These are phyloP conservation scores for Magnaporthiopsis incrustans DNA, from an alignment of 2,329 filamentous ascomycete species.

Conservation along the genomic window DNA sequence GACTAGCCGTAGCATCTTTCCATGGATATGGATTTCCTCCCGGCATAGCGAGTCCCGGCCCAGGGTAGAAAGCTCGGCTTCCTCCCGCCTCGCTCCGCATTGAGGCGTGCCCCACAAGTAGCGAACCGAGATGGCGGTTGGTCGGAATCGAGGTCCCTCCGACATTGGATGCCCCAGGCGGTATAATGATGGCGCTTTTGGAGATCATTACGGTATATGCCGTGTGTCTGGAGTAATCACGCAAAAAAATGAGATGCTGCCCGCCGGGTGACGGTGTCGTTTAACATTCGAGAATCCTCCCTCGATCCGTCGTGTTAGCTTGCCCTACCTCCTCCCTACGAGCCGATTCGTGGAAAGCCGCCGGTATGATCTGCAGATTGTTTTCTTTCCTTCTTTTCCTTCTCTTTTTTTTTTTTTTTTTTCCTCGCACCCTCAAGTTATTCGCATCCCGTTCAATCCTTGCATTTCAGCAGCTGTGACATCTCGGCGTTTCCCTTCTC, in stretches of 20 bases:
- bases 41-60: neutral
- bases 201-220: neutral
- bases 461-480: neutral
- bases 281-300: too few relatives aligned
- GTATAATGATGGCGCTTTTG: too few relatives aligned
- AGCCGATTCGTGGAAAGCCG: too few relatives aligned
- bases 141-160: neutral
- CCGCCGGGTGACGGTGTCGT: too few relatives aligned
- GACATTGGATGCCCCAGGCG: neutral
- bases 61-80: neutral
- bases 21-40: neutral
- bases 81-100: neutral
- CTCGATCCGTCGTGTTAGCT: too few relatives aligned
- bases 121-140: neutral
- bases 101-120: neutral
- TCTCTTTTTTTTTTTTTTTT: neutral
- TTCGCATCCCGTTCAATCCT: neutral
- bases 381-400: neutral
- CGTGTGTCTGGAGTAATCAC: neutral
- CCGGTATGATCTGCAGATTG: neutral
- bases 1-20: neutral
- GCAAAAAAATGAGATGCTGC: neutral
- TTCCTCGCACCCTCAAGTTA: neutral
- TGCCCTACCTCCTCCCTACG: too few relatives aligned
- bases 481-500: neutral